A percentile compares a stretch with the other conserved stretches of the same genome.
Conservation (phyloP, 228 moss, liverwort and hornwort genomes). For the Sphagnum fallax region DNA sequence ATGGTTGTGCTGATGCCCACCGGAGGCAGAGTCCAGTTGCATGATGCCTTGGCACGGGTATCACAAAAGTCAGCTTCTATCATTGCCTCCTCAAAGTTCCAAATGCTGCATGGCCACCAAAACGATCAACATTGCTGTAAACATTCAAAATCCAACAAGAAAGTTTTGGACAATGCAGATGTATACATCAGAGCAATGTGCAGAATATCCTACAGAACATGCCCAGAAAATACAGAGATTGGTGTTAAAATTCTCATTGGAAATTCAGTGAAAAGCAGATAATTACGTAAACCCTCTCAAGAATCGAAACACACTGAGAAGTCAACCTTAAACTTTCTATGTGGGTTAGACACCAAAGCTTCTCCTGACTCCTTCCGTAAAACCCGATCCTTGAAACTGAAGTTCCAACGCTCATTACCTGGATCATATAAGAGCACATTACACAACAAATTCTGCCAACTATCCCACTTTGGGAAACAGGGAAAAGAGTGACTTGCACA, state of each 20-base stretch:
- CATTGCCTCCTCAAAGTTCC: constrained; percentile 55
- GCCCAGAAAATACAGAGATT: background rate
- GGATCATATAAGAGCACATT: constrained; percentile 1
- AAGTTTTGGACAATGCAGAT: too few species aligned
- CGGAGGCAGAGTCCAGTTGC: constrained; percentile 63
- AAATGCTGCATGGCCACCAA: constrained; percentile 41
- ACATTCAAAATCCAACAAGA: background rate
- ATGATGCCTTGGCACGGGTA: constrained; percentile 62
- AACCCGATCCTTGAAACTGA: constrained; percentile 85
- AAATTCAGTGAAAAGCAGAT: too few species aligned
- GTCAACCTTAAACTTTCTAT: constrained; percentile 79
- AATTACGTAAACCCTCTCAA: too few species aligned
- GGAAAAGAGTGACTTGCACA: background rate
- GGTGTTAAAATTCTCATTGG: too few species aligned
- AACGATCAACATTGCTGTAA: constrained; percentile 4
- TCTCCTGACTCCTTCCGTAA: constrained; percentile 51
- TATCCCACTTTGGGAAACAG: too few species aligned
- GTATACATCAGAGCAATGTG: background rate
- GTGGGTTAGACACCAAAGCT: constrained; percentile 85
- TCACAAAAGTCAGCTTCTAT: constrained; percentile 69
- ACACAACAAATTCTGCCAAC: background rate
- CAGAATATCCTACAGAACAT: background rate
- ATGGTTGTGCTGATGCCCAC: constrained; percentile 27
- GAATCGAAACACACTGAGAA: too few species aligned
- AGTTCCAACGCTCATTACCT: constrained; percentile 73